Conservation (phyloP, 2,329 filamentous ascomycete genomes). For the Penicillium decumbens region DNA sequence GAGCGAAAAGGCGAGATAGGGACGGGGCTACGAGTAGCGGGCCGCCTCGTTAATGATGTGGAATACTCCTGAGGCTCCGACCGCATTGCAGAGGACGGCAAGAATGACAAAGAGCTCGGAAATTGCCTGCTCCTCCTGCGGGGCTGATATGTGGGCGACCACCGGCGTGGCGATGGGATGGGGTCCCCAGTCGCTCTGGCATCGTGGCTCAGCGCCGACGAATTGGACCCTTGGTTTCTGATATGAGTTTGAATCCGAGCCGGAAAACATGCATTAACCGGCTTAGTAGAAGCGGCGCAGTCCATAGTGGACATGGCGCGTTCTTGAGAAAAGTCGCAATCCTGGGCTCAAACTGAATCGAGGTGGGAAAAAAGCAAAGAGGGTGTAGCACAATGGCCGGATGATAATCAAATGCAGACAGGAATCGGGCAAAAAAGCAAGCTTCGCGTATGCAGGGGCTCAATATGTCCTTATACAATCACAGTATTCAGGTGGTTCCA, state of each 20-base stretch:
- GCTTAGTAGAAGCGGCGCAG: constrained; percentile 23
- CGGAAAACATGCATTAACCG: constrained; percentile 20
- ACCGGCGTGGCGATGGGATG: constrained; percentile 24
- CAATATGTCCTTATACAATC: constrained; percentile 31
- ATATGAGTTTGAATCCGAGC: constrained; percentile 22
- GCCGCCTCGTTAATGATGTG: constrained; percentile 22
- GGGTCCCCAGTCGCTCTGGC: constrained; percentile 12
- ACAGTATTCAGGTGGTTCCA: constrained; percentile 12
- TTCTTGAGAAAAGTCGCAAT: constrained; percentile 10
- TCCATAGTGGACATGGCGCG: constrained; percentile 32
- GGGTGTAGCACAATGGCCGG: constrained; percentile 20
- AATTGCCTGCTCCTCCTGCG: constrained; percentile 32
- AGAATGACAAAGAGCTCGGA: constrained; percentile 34
- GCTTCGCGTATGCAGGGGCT: constrained; percentile 20
- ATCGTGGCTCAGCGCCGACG: constrained; percentile 19
- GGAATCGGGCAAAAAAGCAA: constrained; percentile 13
- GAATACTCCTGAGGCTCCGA: constrained; percentile 28
- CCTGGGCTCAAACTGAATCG: constrained; percentile 9
- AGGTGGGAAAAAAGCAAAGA: constrained; percentile 18
- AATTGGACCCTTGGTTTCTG: constrained; percentile 19
- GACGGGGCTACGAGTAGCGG: constrained; percentile 24
- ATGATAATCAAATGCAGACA: constrained; percentile 19
- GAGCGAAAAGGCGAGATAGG: constrained; percentile 39
- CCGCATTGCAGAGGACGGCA: constrained; percentile 28
- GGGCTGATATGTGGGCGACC: constrained; percentile 27